Base-by-base conservation (phyloP, 768 basidiomycete species). In the Boletus vinaceobasis region DNA sequence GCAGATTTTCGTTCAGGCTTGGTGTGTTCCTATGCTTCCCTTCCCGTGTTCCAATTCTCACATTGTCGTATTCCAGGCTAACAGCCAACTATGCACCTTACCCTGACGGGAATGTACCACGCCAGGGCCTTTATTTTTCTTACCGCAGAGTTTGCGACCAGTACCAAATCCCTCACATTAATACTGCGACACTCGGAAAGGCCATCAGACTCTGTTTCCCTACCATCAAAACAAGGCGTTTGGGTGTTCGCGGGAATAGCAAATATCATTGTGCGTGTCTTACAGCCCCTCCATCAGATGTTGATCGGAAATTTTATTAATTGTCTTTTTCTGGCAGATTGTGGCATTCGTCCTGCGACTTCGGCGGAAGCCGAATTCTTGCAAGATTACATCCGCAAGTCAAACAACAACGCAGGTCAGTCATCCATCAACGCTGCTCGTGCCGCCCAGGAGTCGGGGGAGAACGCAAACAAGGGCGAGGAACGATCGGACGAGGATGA, bases 111-210 rank as follows among this genome's bases (percentile, higher is more conserved):
- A 94, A 94, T 70, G 93, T 95, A 35, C 90, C 93, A 43, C 85
- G 93, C 49, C 93, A 96, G 67, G 93, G 93, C 7, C 83, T 97
- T 48, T 97, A 95, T 73, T 91, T 92, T 68, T 95, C 93, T 33
- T 97, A 95, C 74, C 82, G 88, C 58, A 79, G 91, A 51, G 86
- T 94, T 53, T 94, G 91, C 72, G 90, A 93, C 74, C 88, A 92
- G 73, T 92, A 94, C 74, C 88, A 89, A 48, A 90, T 94, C 57
- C 90, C 90, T 49, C 91, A 95, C 67, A 92, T 96, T 77, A 97
- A 95, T 77, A 93, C 93, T 36, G 94, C 94, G 61, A 93, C 93
- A 1, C 80, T 97, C 64, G 94, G 94, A 58, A 97, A 97, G 73
- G 93, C 93, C 43, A 93, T 97, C 66, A 82, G 93, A 58, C 82